Conservation (phyloP, 1,284 basidiomycete species). For the Hypsizygus ulmarius region DNA sequence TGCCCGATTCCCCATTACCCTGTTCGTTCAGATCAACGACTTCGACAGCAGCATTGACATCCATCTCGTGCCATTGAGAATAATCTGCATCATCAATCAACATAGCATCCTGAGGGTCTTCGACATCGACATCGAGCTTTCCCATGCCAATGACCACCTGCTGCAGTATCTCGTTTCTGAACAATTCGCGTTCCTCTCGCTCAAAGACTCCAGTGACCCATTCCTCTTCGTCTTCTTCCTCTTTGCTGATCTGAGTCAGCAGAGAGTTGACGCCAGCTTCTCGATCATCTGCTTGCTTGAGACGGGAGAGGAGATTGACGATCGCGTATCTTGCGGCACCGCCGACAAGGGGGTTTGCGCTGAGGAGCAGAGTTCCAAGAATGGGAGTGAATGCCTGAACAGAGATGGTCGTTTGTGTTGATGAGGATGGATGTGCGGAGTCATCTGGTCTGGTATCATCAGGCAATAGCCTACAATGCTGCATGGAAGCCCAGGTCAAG, state of each 20-base stretch:
- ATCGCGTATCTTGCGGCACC: conserved; percentile 75
- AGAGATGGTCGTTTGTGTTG: conserved; percentile 47
- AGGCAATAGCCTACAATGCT: conserved; percentile 62
- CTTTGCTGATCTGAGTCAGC: conserved; percentile 14
- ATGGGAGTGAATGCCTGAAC: conserved; percentile 91
- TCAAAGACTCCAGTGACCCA: conserved; percentile 50
- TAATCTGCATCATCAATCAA: neutral
- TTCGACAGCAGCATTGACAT: conserved; percentile 10
- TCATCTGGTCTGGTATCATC: conserved; percentile 42
- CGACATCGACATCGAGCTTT: conserved; percentile 57
- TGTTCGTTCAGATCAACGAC: conserved; percentile 13
- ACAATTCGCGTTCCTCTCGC: conserved; percentile 52
- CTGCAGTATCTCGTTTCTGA: conserved; percentile 78
- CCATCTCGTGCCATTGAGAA: conserved; percentile 8
- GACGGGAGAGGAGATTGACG: conserved; percentile 72
- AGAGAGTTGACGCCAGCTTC: conserved; percentile 24
- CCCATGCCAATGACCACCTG: conserved; percentile 90
- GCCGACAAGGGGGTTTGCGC: conserved; percentile 72
- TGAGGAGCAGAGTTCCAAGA: conserved; percentile 85
- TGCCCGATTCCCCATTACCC: conserved; percentile 11
- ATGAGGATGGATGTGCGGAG: conserved; percentile 28
- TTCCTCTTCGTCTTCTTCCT: conserved; percentile 27
- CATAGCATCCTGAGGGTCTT: conserved; percentile 25
- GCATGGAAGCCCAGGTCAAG: conserved; percentile 12
- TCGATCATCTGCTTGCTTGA: conserved; percentile 50